Evolutionary conservation across 1,284 basidiomycete genomes (phyloP).

Genomic region (Naganishia sp.): DNA sequence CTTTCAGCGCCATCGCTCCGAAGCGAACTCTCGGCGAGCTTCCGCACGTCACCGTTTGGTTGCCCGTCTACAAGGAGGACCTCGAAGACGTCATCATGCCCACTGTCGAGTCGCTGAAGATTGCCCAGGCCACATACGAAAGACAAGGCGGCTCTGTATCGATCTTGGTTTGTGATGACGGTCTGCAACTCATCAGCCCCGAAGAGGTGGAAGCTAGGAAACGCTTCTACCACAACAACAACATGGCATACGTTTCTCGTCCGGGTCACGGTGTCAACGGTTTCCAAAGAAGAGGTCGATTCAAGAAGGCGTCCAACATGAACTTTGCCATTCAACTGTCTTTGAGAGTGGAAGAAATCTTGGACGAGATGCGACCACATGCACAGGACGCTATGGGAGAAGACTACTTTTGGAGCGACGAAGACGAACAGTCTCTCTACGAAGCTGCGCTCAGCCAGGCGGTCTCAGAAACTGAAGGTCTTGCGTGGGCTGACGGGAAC

Average conservation of each 20-base stretch:
- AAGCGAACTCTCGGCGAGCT: slow-evolving; percentile 57
- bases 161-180: slow-evolving; percentile 54
- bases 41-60: slow-evolving; percentile 61
- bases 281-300: slow-evolving; percentile 78
- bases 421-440: slow-evolving; percentile 45
- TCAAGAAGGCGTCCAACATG: slow-evolving; percentile 89
- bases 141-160: slow-evolving; percentile 54
- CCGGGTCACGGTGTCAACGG: slow-evolving; percentile 69
- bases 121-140: slow-evolving; percentile 60
- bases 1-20: slow-evolving; percentile 58
- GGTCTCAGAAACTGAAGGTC: slow-evolving; percentile 62
- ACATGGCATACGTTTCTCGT: slow-evolving; percentile 79
- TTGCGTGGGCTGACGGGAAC: slow-evolving; percentile 50
- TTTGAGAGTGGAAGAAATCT: slow-evolving; percentile 70
- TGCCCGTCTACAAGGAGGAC: slow-evolving; percentile 70
- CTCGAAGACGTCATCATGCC: slow-evolving; percentile 58
- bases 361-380: slow-evolving; percentile 56
- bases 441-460: slow-evolving; percentile 44
- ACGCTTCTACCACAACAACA: slow-evolving; percentile 74
- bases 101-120: slow-evolving; percentile 76
- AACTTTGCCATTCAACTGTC: slow-evolving; percentile 77
- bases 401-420: slow-evolving; percentile 42
- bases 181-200: slow-evolving; percentile 63
- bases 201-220: slow-evolving; percentile 67
- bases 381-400: slow-evolving; percentile 38